A percentile compares a stretch with the other conserved stretches of the same genome.
Evolutionary conservation across 768 basidiomycete genomes (phyloP).

Genomic region (Pulveroboletus sp.): DNA sequence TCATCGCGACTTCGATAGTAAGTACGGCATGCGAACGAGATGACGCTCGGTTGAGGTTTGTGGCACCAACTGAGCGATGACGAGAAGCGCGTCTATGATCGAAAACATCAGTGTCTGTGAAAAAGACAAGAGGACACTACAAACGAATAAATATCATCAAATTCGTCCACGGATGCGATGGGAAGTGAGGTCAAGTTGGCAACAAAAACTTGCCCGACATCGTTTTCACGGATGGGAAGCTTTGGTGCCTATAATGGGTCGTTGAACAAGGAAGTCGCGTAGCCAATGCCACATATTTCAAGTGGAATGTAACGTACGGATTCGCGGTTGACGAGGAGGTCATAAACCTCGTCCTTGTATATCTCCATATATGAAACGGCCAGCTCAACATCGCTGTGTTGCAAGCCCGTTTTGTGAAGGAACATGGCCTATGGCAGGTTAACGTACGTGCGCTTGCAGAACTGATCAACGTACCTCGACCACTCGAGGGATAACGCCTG

Average conservation of each 20-base stretch:
- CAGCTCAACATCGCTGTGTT: conserved; percentile 44
- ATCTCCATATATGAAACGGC: conserved; percentile 84
- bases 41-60: conserved; percentile 79
- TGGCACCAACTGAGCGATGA: conserved; percentile 81
- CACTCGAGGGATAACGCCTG: conserved; percentile 84
- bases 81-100: conserved; percentile 61
- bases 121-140: conserved; percentile 16
- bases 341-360: conserved; percentile 89
- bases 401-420: conserved; percentile 40
- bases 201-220: conserved; percentile 51
- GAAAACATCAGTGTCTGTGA: neutral
- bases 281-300: neutral
- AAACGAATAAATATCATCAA: conserved; percentile 45
- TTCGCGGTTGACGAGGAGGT: conserved; percentile 73
- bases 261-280: neutral
- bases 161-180: conserved; percentile 44
- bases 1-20: conserved; percentile 64
- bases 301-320: conserved; percentile 42
- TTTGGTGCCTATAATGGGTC: conserved; percentile 43
- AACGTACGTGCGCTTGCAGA: neutral
- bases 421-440: conserved; percentile 53
- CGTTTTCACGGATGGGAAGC: conserved; percentile 54
- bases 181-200: conserved; percentile 45
- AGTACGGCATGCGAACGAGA: conserved; percentile 89
- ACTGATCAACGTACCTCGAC: conserved; percentile 52